A percentile compares a stretch with the other conserved stretches of the same genome.
phyloP scores from a whole-genome alignment of 2,329 filamentous ascomycete species.

The Aspergillus tamarii region DNA sequence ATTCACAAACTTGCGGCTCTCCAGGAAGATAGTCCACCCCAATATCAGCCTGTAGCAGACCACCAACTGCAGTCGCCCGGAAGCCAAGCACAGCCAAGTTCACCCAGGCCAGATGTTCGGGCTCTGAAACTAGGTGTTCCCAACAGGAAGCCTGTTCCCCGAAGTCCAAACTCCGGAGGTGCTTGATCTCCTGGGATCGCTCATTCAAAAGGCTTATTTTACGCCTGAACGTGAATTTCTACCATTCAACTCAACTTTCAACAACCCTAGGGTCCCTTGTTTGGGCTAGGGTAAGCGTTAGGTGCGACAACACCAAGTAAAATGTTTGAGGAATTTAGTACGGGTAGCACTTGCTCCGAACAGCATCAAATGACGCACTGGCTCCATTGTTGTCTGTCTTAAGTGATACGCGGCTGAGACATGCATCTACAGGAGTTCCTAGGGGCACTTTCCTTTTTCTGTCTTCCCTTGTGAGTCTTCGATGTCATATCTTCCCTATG shows the following conservation, averaged over 20 bases:
- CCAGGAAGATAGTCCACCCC: conserved; percentile 35
- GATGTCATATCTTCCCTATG: background rate
- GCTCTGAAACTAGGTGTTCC: conserved; percentile 43
- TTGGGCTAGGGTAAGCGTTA: background rate
- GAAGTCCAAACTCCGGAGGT: conserved; percentile 23
- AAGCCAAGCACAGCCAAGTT: conserved; percentile 21
- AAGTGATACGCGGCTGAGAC: background rate
- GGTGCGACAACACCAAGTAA: background rate
- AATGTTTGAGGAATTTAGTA: background rate
- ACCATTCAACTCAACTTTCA: background rate
- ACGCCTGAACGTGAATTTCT: background rate
- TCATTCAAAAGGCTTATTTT: background rate
- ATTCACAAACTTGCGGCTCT: conserved; percentile 26
- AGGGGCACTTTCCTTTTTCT: background rate
- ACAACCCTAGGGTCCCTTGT: background rate
- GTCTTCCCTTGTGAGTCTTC: background rate
- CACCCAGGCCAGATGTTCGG: conserved; percentile 29
- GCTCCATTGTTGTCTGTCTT: background rate
- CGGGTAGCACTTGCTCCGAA: background rate
- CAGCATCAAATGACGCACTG: background rate
- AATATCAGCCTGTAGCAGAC: conserved; percentile 34
- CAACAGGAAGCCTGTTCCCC: conserved; percentile 42
- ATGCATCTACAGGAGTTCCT: background rate
- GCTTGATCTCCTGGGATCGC: background rate
- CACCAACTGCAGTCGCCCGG: conserved; percentile 16